These are phyloP conservation scores for Ceratocystis papillata DNA, from an alignment of 2,329 filamentous ascomycete species.

Conservation along the genomic window DNA sequence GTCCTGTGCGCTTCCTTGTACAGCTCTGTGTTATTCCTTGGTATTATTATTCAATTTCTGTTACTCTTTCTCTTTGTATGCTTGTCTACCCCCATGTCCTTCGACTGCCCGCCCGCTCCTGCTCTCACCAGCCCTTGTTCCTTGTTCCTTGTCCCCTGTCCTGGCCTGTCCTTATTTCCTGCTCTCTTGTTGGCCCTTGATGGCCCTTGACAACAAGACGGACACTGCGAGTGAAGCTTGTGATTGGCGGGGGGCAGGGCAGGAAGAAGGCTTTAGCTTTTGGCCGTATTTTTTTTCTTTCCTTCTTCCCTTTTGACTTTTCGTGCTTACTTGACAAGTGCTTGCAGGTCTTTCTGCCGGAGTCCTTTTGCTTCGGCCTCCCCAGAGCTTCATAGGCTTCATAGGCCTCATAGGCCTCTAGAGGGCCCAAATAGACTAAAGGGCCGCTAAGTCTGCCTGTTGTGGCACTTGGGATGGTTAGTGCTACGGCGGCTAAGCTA, in stretches of 20 bases:
- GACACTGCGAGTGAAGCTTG: conserved; percentile 12
- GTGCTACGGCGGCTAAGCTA: too few relatives aligned
- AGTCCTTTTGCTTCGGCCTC: neutral
- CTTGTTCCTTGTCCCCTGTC: neutral
- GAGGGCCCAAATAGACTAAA: neutral
- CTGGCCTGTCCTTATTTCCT: neutral
- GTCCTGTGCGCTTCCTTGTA: too few relatives aligned
- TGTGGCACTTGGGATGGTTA: too few relatives aligned
- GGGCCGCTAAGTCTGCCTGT: too few relatives aligned
- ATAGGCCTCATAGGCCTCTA: neutral
- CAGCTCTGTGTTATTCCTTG: too few relatives aligned
- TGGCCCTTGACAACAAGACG: conserved; percentile 1
- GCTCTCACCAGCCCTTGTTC: neutral
- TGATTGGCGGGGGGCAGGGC: neutral
- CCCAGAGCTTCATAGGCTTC: neutral
- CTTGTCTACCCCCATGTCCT: too few relatives aligned
- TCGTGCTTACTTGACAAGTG: neutral
- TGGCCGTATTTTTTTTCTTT: neutral
- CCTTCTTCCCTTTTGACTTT: neutral
- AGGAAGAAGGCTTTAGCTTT: conserved; percentile 10
- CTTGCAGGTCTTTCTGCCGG: neutral
- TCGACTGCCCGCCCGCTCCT: neutral
- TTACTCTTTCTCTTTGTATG: too few relatives aligned
- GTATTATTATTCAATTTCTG: too few relatives aligned
- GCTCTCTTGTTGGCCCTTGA: neutral